Base-by-base conservation (phyloP, 2,329 filamentous ascomycete species). In the Aphanoascus verrucosus region DNA sequence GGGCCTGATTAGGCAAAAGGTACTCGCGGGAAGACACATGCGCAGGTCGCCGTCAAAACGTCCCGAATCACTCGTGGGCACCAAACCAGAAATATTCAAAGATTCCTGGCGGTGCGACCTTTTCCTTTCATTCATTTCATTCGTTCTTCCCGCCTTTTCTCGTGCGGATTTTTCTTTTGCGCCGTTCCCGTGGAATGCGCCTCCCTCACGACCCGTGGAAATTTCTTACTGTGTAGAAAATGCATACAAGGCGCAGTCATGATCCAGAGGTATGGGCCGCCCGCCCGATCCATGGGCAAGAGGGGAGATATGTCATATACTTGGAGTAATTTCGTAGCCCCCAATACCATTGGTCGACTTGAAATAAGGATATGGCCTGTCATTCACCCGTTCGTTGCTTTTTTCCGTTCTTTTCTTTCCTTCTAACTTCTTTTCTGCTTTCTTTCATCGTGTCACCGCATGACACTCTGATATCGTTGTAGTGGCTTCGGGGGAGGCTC, bases 401-500 rank as follows among this genome's bases (percentile, higher is more conserved):
- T 35, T 50, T 42, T 14, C 17, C 9, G 23, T 50, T 34, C 20
- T 43, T 43, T 20, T 32, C 34, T 14, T 49, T 40, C 23, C 4
- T n/a, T 14, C 40, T 38, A 11, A 15, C 42, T 28, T 9, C 7
- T 38, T 41, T 41, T 49, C 44, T 32, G n/a, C 31, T 34, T n/a
- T 31, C 6, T n/a, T 41, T 46, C 14, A 32, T 35, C 23, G 38
- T 50, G 48, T 50, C 48, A 50, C 48, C 20, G 40, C 5, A 35
- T 50, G 37, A 23, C 5, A 9, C 15, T 17, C 38, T 49, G 9
- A 15, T 5, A 7, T 32, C 35, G 38, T 19, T 8, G 19, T 15
- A 19, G 47, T 49, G 47, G 48, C 48, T 43, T 43, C 38, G 23
- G 19, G 34, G 23, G 19, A 50, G n/a, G 31, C 20, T 9, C 38